Evolutionary conservation across 495 filamentous ascomycete species (phyloP).

Genomic region (Hypoxylon subgilvum): DNA sequence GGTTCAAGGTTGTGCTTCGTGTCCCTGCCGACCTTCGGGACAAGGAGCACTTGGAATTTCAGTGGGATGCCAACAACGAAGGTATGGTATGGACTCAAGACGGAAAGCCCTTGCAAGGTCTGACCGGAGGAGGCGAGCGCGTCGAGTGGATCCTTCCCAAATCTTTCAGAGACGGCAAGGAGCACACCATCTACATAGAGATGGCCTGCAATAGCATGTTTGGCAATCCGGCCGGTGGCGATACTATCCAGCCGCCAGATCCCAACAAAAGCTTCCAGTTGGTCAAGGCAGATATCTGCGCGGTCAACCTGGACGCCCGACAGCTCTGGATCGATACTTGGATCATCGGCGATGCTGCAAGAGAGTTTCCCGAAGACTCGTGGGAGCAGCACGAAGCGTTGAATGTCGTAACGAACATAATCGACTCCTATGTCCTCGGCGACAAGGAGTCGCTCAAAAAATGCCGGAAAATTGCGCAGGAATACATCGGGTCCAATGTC

Average conservation of each 20-base stretch:
- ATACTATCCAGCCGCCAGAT: conserved; percentile 85
- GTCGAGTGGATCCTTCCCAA: conserved; percentile 88
- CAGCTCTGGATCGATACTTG: conserved; percentile 89
- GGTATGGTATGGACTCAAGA: conserved; percentile 88
- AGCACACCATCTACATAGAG: conserved; percentile 91
- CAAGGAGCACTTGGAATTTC: conserved; percentile 83
- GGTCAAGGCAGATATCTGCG: conserved; percentile 80
- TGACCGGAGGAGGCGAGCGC: conserved; percentile 90
- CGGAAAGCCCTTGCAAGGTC: conserved; percentile 85
- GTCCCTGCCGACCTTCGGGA: conserved; percentile 73
- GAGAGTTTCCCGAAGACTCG: conserved; percentile 77
- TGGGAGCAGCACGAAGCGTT: conserved; percentile 89
- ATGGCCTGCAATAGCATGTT: conserved; percentile 99
- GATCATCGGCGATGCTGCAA: conserved; percentile 88
- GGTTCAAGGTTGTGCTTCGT: conserved; percentile 83
- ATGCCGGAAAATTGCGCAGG: conserved; percentile 78
- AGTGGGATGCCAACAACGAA: conserved; percentile 94
- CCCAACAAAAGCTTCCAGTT: conserved; percentile 81
- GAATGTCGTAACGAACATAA: conserved; percentile 81
- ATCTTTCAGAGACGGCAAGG: conserved; percentile 78
- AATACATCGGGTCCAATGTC: conserved; percentile 80
- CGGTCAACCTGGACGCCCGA: conserved; percentile 83
- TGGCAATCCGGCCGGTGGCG: conserved; percentile 84
- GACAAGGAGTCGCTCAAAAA: conserved; percentile 77
- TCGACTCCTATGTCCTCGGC: conserved; percentile 84